Evolutionary conservation across 75 land plant genomes (phyloP).

Genomic region (Pseudotsuga menziesii): DNA sequence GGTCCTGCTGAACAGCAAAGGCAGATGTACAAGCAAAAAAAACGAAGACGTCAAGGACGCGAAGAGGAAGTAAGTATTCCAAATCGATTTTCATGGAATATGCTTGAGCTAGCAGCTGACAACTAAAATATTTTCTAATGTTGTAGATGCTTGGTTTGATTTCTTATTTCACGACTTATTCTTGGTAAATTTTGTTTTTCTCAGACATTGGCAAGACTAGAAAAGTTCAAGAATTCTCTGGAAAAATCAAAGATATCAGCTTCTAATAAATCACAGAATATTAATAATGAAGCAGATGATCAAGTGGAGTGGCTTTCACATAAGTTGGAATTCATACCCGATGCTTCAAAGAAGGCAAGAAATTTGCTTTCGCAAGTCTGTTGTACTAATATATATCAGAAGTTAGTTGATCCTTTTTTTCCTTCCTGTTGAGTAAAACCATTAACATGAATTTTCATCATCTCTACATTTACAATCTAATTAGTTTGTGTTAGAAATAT

Average conservation of each 20-base stretch:
- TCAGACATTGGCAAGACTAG: conserved; percentile 82
- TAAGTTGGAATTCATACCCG: conserved; percentile 52
- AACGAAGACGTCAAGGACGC: conserved; percentile 76
- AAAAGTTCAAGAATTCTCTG: conserved; percentile 45
- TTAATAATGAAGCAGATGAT: conserved; percentile 12
- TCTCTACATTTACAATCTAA: background rate
- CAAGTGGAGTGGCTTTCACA: conserved; percentile 37
- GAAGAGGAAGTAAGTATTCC: conserved; percentile 64
- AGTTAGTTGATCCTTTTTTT: background rate
- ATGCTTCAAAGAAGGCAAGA: conserved; percentile 48
- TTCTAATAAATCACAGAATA: conserved; percentile 7
- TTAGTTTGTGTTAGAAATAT: background rate
- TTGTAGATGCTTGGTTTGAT: conserved; percentile 4
- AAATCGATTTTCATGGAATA: background rate
- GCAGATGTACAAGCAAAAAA: conserved; percentile 72
- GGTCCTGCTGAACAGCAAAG: conserved; percentile 68
- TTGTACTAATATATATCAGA: background rate
- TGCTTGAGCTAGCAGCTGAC: background rate
- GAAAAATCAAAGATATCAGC: conserved; percentile 15
- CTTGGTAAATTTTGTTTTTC: background rate
- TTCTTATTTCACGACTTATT: background rate
- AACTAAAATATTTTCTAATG: background rate
- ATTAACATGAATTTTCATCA: background rate
- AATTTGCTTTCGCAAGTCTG: conserved; percentile 2
- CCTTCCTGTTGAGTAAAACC: background rate